These are phyloP conservation scores for Wickerhamiella kurtzmanii DNA, from an alignment of 805 yeast genomes.

Conservation along the genomic window DNA sequence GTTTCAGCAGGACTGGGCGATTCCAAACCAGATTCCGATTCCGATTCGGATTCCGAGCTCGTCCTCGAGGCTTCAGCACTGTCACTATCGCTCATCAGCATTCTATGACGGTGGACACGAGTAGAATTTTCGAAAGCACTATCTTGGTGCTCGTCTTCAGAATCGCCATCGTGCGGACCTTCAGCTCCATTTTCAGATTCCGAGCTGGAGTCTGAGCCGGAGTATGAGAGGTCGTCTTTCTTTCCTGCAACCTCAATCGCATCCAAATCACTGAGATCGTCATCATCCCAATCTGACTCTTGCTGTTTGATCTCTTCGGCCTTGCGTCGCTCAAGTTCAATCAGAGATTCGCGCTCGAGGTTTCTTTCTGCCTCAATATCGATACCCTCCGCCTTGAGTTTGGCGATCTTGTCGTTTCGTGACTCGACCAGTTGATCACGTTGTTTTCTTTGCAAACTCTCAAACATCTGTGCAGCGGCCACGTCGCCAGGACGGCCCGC, in stretches of 20 bases:
- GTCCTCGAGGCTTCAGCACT: no score
- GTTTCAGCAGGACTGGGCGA: no score
- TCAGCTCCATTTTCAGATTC: constrained; percentile 4
- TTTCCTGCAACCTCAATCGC: neutral
- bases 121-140: no score
- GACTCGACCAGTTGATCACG: constrained; percentile 8
- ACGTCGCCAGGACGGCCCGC: constrained; percentile 7
- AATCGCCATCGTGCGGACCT: constrained; percentile 6
- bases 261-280: constrained; percentile 6
- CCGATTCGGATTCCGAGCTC: neutral
- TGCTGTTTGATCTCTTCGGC: constrained; percentile 10
- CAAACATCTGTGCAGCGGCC: constrained; percentile 4
- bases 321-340: constrained; percentile 12
- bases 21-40: neutral
- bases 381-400: constrained; percentile 10
- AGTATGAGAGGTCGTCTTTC: neutral
- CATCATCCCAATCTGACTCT: constrained; percentile 5
- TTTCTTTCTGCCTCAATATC: constrained; percentile 9
- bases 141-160: constrained; percentile 3
- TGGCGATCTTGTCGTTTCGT: constrained; percentile 3
- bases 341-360: constrained; percentile 6
- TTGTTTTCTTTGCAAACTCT: constrained; percentile 8
- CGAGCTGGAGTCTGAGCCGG: neutral
- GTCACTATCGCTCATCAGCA: no score
- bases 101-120: no score